Evolutionary conservation across 768 basidiomycete genomes (phyloP), one percentile per base, ranked within the genome.

Genomic region (Chiua virens): DNA sequence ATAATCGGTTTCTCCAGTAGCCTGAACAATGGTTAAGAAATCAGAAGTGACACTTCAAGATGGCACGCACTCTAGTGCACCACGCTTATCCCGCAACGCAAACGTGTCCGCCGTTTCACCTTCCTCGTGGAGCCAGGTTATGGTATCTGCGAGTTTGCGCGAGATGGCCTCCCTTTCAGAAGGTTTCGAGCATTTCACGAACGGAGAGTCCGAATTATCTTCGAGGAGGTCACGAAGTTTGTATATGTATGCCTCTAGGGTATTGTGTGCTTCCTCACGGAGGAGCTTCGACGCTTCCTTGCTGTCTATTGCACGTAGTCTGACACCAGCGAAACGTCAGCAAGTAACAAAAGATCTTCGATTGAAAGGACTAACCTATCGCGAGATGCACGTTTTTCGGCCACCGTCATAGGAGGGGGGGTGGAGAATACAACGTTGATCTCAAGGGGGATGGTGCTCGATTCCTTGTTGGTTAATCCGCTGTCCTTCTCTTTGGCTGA

Each of bases 161-260:
- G 73, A 69, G 50, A 98, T 79, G n/a, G 73, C 74, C 51, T 77
- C 71, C 42, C 92, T 75, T 68, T 99, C 97, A 7, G 66, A 64
- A 9, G 75, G 71, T 56, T 86, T 86, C 5, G 93, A 95, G 66
- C 87, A 95, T 62, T 89, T 87, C 69, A 83, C 83, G 73, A 98
- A 90, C 3, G 92, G 89, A 8, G 86, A 82, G 8, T 83, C 79
- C 5, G 71, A 59, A 11, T 81, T 79, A 35, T 87, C 83, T 27
- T 81, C 78, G 27, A 98, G 74, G 10, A 96, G 76, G 63, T 93
- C 93, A 20, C 91, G 85, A 30, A 97, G 71, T 53, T 86, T 81
- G 73, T 99, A 99, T n/a, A 98, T 71, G 65, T 97, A 97, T 28
- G 87, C 83, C 69, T 99, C 97, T 45, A 99, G 82, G 22, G 80